phyloP scores from a whole-genome alignment of 1,139 yeast genomes.

The Sugiyamaella grinbergsii region DNA sequence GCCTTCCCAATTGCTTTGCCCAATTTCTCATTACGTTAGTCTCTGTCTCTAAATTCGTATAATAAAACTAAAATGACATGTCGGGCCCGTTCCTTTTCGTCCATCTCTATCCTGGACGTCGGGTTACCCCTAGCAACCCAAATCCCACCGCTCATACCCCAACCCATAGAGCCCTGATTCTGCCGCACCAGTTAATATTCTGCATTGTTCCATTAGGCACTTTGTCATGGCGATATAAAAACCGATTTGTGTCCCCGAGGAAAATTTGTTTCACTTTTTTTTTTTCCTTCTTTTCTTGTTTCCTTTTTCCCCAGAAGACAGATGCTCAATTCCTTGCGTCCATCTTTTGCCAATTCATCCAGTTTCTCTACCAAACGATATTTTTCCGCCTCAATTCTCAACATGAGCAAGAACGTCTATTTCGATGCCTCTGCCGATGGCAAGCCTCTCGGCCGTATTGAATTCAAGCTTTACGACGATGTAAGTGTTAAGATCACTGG shows the following conservation, averaged over 20 bases:
- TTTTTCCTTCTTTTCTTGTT: slow-evolving; percentile 4
- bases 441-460: slow-evolving; percentile 68
- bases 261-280: slow-evolving; percentile 11
- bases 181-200: slow-evolving; percentile 13
- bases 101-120: too few species aligned
- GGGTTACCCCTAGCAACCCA: too few species aligned
- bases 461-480: slow-evolving; percentile 85
- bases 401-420: slow-evolving; percentile 57
- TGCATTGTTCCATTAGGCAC: slow-evolving; percentile 11
- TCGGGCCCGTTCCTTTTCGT: too few species aligned
- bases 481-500: slow-evolving; percentile 39
- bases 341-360: slow-evolving; percentile 11
- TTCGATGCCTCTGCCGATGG: slow-evolving; percentile 75
- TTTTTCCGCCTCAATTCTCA: slow-evolving; percentile 29
- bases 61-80: too few species aligned
- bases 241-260: slow-evolving; percentile 8
- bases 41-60: too few species aligned
- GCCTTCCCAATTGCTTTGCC: too few species aligned
- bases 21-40: too few species aligned
- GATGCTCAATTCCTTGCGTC: slow-evolving; percentile 24
- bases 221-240: slow-evolving; percentile 6
- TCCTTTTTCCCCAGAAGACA: slow-evolving; percentile 1
- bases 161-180: neutral
- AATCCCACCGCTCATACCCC: neutral
- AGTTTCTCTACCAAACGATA: slow-evolving; percentile 22